phyloP scores from a whole-genome alignment of 1,139 yeast species.

The Suhomyces panamericanus region DNA sequence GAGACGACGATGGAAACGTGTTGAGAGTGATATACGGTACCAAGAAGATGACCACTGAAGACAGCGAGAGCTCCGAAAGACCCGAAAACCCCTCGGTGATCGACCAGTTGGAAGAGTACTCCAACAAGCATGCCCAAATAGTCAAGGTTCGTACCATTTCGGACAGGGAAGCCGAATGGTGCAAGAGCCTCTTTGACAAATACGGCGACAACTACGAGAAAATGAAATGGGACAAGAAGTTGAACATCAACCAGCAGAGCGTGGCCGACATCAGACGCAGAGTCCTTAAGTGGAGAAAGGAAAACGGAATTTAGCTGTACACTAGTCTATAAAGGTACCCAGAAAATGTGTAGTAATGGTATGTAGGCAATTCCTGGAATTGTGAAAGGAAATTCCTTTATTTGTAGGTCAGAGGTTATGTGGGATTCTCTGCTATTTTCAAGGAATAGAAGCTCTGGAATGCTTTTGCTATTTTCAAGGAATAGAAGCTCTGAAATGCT shows the following conservation, averaged over 20 bases:
- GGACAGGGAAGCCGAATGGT: constrained; percentile 76
- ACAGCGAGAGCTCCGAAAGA: constrained; percentile 23
- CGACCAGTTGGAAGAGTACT: constrained; percentile 66
- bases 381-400: too few species aligned
- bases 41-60: constrained; percentile 28
- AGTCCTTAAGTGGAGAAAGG: constrained; percentile 64
- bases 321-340: constrained; percentile 1
- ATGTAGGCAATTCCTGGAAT: too few species aligned
- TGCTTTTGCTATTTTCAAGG: too few species aligned
- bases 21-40: constrained; percentile 71
- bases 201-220: constrained; percentile 86
- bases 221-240: constrained; percentile 89
- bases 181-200: constrained; percentile 60
- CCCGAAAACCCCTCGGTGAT: constrained; percentile 48
- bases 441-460: too few species aligned
- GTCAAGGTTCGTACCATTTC: constrained; percentile 59
- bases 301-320: constrained; percentile 21
- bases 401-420: too few species aligned
- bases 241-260: constrained; percentile 80
- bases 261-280: constrained; percentile 80
- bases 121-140: constrained; percentile 48
- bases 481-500: too few species aligned
- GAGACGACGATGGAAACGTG: constrained; percentile 74
- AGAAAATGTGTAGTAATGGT: neutral
- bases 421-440: too few species aligned